These are phyloP conservation scores for Solanum gracilifrons DNA, from an alignment of 257 asterid genomes.

Conservation along the genomic window DNA sequence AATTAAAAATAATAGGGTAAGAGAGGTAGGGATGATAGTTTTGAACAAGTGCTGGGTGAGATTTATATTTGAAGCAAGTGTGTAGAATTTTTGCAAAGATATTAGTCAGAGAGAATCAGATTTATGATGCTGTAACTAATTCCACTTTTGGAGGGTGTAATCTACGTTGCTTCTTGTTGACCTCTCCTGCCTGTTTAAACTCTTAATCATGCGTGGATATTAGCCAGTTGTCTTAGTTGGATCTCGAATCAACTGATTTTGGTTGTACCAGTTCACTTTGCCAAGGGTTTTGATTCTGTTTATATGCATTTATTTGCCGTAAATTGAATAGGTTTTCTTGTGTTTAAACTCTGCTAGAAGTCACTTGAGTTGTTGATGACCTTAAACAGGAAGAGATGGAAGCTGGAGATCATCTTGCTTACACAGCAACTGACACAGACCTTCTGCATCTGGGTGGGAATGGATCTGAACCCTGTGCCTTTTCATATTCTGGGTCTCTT, in stretches of 20 bases:
- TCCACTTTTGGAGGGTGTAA: neutral
- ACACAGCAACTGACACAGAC: conserved; percentile 23
- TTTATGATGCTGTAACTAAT: neutral
- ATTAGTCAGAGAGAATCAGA: neutral
- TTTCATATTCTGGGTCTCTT: conserved; percentile 29
- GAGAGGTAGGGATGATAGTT: neutral
- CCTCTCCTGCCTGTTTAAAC: neutral
- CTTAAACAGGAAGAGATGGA: conserved; percentile 36
- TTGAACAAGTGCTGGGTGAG: neutral
- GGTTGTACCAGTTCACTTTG: neutral
- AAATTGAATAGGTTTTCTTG: neutral
- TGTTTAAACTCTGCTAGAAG: neutral
- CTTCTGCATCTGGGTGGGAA: conserved; percentile 26
- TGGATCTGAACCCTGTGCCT: conserved; percentile 19
- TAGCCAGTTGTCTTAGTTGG: neutral
- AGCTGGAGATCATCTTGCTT: conserved; percentile 20
- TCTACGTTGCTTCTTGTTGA: neutral
- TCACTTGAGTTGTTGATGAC: neutral
- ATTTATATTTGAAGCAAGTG: neutral
- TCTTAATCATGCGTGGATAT: neutral
- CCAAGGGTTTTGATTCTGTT: neutral
- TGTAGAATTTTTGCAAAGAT: neutral
- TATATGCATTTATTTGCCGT: neutral
- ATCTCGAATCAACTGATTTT: neutral
- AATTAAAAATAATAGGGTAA: neutral